phyloP scores from a whole-genome alignment of 2,329 filamentous ascomycete genomes.

The Cucurbitaria berberidis region DNA sequence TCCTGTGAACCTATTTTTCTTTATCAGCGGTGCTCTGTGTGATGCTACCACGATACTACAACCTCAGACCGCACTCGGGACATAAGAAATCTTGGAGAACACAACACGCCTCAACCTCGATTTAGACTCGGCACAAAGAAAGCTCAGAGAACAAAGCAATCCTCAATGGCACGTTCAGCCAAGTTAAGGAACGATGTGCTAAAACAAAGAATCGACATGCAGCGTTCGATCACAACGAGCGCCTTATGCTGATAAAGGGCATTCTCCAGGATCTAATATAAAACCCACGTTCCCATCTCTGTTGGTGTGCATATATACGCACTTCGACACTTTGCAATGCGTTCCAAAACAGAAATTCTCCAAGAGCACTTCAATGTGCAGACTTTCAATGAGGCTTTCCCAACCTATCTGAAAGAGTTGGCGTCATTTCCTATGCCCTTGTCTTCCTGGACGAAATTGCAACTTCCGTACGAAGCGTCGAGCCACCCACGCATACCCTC shows the following conservation, averaged over 20 bases:
- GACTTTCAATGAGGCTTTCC: background rate
- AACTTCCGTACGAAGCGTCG: constrained; percentile 11
- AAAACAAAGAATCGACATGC: background rate
- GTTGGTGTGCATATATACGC: too few species aligned
- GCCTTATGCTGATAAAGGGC: too few species aligned
- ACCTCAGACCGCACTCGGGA: too few species aligned
- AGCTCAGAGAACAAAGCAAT: background rate
- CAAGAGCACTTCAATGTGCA: background rate
- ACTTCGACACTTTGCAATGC: background rate
- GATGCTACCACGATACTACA: too few species aligned
- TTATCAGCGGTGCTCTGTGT: too few species aligned
- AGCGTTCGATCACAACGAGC: too few species aligned
- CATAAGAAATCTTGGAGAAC: too few species aligned
- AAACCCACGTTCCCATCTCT: too few species aligned
- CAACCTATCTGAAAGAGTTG: background rate
- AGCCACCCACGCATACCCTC: constrained; percentile 6
- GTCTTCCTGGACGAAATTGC: background rate
- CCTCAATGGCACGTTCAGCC: background rate
- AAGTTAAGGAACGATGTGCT: background rate
- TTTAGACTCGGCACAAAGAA: too few species aligned
- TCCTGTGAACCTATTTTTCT: too few species aligned
- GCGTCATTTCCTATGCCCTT: background rate
- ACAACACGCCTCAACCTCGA: too few species aligned
- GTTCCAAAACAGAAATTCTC: background rate
- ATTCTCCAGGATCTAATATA: too few species aligned